These are phyloP conservation scores for Epichloe amarillans DNA, from an alignment of 2,329 filamentous ascomycete genomes.

Conservation along the genomic window DNA sequence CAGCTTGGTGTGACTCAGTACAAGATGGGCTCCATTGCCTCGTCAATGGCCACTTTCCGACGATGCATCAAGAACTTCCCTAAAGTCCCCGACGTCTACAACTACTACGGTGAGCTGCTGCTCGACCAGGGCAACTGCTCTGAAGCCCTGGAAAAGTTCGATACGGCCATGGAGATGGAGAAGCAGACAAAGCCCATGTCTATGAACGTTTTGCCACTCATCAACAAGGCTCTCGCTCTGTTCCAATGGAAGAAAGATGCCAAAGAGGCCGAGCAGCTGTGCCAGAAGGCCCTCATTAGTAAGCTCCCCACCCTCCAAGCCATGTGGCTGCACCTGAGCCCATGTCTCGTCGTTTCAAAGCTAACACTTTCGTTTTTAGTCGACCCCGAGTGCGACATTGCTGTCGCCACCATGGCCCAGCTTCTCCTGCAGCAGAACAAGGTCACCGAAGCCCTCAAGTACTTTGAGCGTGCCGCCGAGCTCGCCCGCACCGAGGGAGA, in stretches of 20 bases:
- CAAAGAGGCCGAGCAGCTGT: conserved; percentile 84
- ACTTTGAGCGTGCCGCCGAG: conserved; percentile 94
- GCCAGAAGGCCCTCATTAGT: conserved; percentile 96
- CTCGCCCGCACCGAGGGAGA: conserved; percentile 88
- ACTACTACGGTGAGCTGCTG: conserved; percentile 96
- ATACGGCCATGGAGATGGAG: conserved; percentile 97
- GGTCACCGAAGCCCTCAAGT: conserved; percentile 85
- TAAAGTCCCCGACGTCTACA: conserved; percentile 94
- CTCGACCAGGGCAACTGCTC: conserved; percentile 93
- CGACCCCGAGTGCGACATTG: conserved; percentile 96
- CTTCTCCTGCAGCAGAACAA: conserved; percentile 95
- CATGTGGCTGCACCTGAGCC: background rate
- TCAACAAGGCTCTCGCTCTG: conserved; percentile 94
- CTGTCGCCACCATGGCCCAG: conserved; percentile 96
- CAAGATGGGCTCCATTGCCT: conserved; percentile 97
- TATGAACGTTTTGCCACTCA: conserved; percentile 94
- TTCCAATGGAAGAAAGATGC: conserved; percentile 99
- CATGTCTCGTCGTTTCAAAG: background rate
- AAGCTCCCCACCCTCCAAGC: conserved; percentile 28
- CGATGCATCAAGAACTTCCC: conserved; percentile 97
- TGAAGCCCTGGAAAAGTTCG: conserved; percentile 95
- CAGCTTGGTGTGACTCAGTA: conserved; percentile 98
- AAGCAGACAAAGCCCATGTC: conserved; percentile 84
- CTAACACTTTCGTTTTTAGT: conserved; percentile 38
- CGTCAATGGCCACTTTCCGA: conserved; percentile 96